Evolutionary conservation across 139 green algal species (phyloP).

Genomic region (Ettlia oleoabundans): DNA sequence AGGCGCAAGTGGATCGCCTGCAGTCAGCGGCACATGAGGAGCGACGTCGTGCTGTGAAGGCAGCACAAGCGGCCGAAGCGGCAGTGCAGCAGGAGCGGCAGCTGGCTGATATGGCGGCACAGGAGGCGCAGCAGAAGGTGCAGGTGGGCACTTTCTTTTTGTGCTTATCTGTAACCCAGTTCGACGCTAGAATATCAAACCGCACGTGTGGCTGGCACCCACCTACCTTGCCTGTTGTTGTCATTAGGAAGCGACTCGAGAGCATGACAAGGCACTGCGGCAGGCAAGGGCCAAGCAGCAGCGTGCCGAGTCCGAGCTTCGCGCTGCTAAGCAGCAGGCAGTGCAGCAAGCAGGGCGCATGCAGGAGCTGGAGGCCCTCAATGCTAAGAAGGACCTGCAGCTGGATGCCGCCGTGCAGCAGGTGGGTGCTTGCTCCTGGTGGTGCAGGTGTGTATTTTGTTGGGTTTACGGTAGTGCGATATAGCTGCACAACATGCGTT

Average conservation of each 20-base stretch:
- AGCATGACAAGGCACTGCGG: slow-evolving; percentile 31
- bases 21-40: slow-evolving; percentile 15
- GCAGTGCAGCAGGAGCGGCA: slow-evolving; percentile 16
- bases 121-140: slow-evolving; percentile 4
- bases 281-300: slow-evolving; percentile 35
- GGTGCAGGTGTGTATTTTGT: neutral
- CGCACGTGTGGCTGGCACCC: neutral
- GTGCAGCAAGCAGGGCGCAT: neutral
- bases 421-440: neutral
- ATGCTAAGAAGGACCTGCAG: slow-evolving; percentile 31
- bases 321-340: neutral
- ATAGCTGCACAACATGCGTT: too few species aligned
- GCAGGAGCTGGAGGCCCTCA: slow-evolving; percentile 11
- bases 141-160: too few species aligned
- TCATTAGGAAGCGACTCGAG: slow-evolving; percentile 7
- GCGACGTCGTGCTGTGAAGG: neutral
- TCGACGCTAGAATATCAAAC: too few species aligned
- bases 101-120: neutral
- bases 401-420: slow-evolving; percentile 22
- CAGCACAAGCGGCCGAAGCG: neutral
- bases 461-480: too few species aligned
- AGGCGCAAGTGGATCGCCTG: slow-evolving; percentile 18
- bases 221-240: neutral
- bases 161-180: too few species aligned
- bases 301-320: slow-evolving; percentile 20